A percentile compares a stretch with the other conserved stretches of the same genome.
phyloP scores from a whole-genome alignment of 2,329 filamentous ascomycete genomes.

The Aureobasidium melanogenum region DNA sequence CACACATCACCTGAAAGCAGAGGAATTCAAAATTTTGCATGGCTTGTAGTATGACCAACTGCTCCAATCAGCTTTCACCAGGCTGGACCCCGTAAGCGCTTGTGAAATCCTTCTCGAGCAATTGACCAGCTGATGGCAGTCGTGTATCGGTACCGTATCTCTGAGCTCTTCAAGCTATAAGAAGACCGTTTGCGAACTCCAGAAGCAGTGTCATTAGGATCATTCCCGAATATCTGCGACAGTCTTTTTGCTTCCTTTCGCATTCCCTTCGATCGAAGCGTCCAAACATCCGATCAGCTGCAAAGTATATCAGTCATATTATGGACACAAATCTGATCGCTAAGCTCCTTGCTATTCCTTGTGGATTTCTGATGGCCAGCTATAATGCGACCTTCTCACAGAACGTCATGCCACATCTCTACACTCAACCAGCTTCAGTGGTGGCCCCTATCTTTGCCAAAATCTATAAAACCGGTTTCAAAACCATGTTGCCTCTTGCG shows the following conservation, averaged over 20 bases:
- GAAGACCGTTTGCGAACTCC: too few relatives aligned
- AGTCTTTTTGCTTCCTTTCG: too few relatives aligned
- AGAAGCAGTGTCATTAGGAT: too few relatives aligned
- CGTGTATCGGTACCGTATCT: too few relatives aligned
- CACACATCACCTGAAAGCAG: too few relatives aligned
- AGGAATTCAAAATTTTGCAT: too few relatives aligned
- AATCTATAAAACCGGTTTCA: not conserved
- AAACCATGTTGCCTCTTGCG: not conserved
- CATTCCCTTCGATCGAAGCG: not conserved
- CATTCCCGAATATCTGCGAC: too few relatives aligned
- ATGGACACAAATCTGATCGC: not conserved
- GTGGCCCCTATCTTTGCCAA: not conserved
- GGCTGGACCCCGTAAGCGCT: not conserved
- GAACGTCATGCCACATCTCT: not conserved
- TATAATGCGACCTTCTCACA: not conserved
- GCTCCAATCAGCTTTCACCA: too few relatives aligned
- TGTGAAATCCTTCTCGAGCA: not conserved
- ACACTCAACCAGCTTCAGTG: not conserved
- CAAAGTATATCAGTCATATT: too few relatives aligned
- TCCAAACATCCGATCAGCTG: not conserved
- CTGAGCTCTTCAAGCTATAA: too few relatives aligned
- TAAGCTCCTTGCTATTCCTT: not conserved
- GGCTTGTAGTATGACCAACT: too few relatives aligned
- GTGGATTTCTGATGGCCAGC: not conserved
- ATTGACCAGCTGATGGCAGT: too few relatives aligned